Evolutionary conservation across 2,329 filamentous ascomycete species (phyloP).

Genomic region (Botrytis paeoniae): DNA sequence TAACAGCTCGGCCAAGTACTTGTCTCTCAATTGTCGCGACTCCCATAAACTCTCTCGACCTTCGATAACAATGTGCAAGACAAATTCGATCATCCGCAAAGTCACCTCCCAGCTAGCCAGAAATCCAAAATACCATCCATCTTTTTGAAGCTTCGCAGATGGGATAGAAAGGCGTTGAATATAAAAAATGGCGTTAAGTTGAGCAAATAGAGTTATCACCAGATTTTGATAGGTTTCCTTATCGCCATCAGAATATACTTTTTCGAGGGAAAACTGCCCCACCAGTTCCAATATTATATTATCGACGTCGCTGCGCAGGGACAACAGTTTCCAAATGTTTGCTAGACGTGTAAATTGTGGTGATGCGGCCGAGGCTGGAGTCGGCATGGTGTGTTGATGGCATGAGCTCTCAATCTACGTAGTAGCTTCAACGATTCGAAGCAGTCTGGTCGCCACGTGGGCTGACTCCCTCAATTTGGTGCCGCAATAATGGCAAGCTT

Average conservation of each 20-base stretch:
- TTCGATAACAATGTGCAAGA: slow-evolving; percentile 38
- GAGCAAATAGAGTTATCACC: slow-evolving; percentile 40
- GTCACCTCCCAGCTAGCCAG: slow-evolving; percentile 44
- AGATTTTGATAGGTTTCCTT: slow-evolving; percentile 40
- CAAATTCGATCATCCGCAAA: slow-evolving; percentile 41
- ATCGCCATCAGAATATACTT: slow-evolving; percentile 40
- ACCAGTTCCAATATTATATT: slow-evolving; percentile 44
- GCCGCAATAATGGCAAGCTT: slow-evolving; percentile 18
- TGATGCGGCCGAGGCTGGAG: slow-evolving; percentile 37
- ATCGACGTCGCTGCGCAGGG: slow-evolving; percentile 43
- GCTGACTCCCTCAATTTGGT: slow-evolving; percentile 20
- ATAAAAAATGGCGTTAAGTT: slow-evolving; percentile 43
- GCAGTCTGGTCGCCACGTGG: slow-evolving; percentile 22
- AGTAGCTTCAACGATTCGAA: slow-evolving; percentile 16
- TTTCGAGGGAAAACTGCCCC: slow-evolving; percentile 44
- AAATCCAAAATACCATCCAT: slow-evolving; percentile 41
- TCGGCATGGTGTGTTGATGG: slow-evolving; percentile 31
- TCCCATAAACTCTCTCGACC: slow-evolving; percentile 31
- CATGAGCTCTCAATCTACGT: slow-evolving; percentile 12
- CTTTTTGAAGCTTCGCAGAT: slow-evolving; percentile 36
- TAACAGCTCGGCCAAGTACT: slow-evolving; percentile 42
- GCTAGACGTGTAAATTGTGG: slow-evolving; percentile 41
- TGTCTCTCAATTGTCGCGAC: slow-evolving; percentile 36
- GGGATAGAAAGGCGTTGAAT: slow-evolving; percentile 44
- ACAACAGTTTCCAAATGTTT: slow-evolving; percentile 40